Conservation (phyloP, 768 basidiomycete genomes). For the Imleria badia region DNA sequence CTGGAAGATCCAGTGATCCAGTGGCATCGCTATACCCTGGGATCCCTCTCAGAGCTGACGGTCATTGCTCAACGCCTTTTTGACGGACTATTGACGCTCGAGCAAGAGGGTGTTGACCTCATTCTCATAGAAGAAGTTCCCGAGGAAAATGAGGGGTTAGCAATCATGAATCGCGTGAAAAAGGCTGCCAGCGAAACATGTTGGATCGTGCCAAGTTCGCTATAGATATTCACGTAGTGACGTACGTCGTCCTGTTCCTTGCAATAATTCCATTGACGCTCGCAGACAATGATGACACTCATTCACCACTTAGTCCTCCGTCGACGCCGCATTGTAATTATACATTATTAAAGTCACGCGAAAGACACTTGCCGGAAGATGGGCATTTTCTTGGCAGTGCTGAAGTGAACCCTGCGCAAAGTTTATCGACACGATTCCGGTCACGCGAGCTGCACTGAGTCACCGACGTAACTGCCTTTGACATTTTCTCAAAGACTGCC, state of each 20-base stretch:
- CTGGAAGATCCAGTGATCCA: constrained; percentile 38
- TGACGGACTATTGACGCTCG: constrained; percentile 81
- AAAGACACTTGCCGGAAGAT: neutral
- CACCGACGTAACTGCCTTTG: neutral
- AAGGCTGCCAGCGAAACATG: constrained; percentile 76
- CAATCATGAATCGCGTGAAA: constrained; percentile 90
- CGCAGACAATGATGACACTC: neutral
- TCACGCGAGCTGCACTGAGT: neutral
- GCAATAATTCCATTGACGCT: neutral
- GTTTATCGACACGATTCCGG: neutral
- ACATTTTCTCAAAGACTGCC: neutral
- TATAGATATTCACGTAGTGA: constrained; percentile 18
- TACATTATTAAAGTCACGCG: neutral
- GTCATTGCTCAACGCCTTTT: constrained; percentile 81
- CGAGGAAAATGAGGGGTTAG: constrained; percentile 82
- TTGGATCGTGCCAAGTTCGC: constrained; percentile 26
- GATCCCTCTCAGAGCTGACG: constrained; percentile 54
- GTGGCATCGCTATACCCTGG: constrained; percentile 58
- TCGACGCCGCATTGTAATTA: neutral
- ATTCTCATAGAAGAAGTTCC: constrained; percentile 85
- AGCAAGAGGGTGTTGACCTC: constrained; percentile 69
- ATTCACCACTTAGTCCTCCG: neutral
- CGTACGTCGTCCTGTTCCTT: constrained; percentile 13
- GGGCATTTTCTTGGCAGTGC: neutral
- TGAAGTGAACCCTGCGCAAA: neutral